Base-by-base conservation (phyloP, 148 eudicot species). In the Camellia lanceoleosa region DNA sequence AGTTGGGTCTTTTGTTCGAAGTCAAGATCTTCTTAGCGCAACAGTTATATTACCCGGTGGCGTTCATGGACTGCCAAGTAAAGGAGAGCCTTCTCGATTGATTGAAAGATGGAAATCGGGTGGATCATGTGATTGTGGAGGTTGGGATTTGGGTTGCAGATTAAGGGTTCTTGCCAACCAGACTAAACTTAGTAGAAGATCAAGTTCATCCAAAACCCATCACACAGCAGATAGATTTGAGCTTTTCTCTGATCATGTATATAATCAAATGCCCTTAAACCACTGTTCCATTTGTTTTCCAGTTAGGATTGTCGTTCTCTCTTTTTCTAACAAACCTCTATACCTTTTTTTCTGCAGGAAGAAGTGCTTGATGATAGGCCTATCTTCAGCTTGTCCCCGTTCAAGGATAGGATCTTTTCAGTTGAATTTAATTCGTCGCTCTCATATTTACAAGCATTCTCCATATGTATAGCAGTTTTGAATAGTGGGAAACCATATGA, bases 81-180 rank as follows among this genome's bases (percentile, higher is more conserved):
- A 87, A 78, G 96, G 96, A 61, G 90, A 88, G 81, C 88, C 91
- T 81, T 95, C 98, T 55, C 77, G 94, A 43, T 74, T 95, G 72
- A 86, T 92, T 43, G 83, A 89, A 61, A 83, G 98, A 86, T 95
- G 98, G 98, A 88, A 73, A 77, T 91, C 92, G 4, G 90, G 96
- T 69, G 98, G 98, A 44, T 77, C 83, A 63, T 95, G 98, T 84
- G 98, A 95, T 80, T 95, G 98, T 79, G 97, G 98, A 68, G 98
- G 98, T 43, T 95, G 98, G 98, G 98, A 95, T 91, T 56, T 95
- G 77, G 98, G 98, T 82, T 95, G 98, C 86, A 88, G 85, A 81
- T 41, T 93, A 75, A 83, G 82, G 76, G 81, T 91, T 74, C 88
- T 89, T 73, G 77, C 87, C 60, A 85, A 81, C 82, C 80, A 73